Conservation (phyloP, 2,329 filamentous ascomycete genomes). For the Ophiostoma montium region DNA sequence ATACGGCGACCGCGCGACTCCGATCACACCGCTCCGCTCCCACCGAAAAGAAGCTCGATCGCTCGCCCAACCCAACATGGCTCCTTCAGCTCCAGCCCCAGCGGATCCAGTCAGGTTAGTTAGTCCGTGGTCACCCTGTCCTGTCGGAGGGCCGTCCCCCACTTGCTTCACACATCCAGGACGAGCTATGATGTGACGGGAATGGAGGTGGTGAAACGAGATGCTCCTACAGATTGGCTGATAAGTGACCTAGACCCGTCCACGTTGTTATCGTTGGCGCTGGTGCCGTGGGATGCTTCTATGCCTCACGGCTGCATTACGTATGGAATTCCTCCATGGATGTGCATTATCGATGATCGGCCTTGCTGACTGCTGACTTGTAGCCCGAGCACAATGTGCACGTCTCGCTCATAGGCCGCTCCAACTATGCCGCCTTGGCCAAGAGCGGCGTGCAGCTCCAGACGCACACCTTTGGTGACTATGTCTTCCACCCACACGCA, state of each 20-base stretch:
- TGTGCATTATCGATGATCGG: neutral
- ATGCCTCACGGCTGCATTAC: slow-evolving; percentile 52
- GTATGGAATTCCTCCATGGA: slow-evolving; percentile 15
- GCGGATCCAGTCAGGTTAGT: slow-evolving; percentile 9
- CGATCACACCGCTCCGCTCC: too few relatives aligned
- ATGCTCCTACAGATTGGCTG: neutral
- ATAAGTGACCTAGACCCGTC: slow-evolving; percentile 25
- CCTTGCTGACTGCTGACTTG: neutral
- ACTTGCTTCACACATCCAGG: neutral
- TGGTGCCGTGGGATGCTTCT: slow-evolving; percentile 60
- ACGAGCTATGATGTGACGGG: neutral
- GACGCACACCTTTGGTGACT: slow-evolving; percentile 54
- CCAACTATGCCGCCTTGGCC: slow-evolving; percentile 54
- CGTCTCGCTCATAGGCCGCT: slow-evolving; percentile 58
- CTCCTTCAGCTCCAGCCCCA: slow-evolving; percentile 3
- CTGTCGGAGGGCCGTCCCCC: neutral
- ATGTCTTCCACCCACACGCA: slow-evolving; percentile 45
- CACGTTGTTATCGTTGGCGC: slow-evolving; percentile 55
- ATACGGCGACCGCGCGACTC: too few relatives aligned
- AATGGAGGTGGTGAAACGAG: neutral
- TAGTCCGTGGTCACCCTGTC: neutral
- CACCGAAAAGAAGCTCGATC: neutral
- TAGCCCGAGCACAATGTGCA: slow-evolving; percentile 36
- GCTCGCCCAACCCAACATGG: slow-evolving; percentile 5
- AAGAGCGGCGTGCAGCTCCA: slow-evolving; percentile 47